Evolutionary conservation across 208 protist species (phyloP), one percentile per base, ranked within the genome.

Genomic region (Trypanosoma melophagium): DNA sequence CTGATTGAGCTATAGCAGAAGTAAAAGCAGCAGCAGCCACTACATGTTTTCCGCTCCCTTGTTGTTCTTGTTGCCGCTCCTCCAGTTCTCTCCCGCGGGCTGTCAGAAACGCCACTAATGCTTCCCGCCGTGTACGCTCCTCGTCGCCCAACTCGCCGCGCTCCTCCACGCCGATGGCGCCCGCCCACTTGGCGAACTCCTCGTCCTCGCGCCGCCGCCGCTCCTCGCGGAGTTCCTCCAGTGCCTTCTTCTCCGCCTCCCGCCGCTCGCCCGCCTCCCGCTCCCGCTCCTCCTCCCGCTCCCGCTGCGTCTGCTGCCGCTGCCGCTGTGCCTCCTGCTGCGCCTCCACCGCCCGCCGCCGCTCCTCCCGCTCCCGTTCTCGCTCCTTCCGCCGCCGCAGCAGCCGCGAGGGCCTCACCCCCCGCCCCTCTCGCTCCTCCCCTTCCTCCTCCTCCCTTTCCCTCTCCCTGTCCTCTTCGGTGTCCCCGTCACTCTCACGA

Each of bases 71-170:
- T 42, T 55, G 54, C 16, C 66, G 74, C 1, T 40, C 69, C 12
- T 79, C 66, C 31, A 88, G 75, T 12, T 61, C 42, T 3, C 69
- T 55, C 0, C 81, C 83, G 8, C 74, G 77, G 3, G 50, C 56
- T 0, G 50, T 69, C 41, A 93, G 57, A 52, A 76, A 86, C 0
- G 55, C 19, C 0, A 73, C 53, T 21, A 90, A 50, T 7, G 59
- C 52, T 35, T 74, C 70, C 14, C 79, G 79, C 16, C 74, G 67
- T 64, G 68, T 49, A 0, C 59, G 72, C 51, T 62, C 73, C 68
- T 84, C 84, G 24, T 89, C 80, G 25, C 76, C 80, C 12, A 93
- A 50, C 60, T 93, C 87, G n/a, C 87, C 84, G 22, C 81, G 65
- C 60, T 78, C 81, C 63, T 89, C 87, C 9, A 90, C 76, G 4